Percentiles rank a stretch among this genome's conserved stretches.
These are phyloP conservation scores for Colletotrichum simmondsii DNA, from an alignment of 2,329 filamentous ascomycete genomes.

Conservation along the genomic window DNA sequence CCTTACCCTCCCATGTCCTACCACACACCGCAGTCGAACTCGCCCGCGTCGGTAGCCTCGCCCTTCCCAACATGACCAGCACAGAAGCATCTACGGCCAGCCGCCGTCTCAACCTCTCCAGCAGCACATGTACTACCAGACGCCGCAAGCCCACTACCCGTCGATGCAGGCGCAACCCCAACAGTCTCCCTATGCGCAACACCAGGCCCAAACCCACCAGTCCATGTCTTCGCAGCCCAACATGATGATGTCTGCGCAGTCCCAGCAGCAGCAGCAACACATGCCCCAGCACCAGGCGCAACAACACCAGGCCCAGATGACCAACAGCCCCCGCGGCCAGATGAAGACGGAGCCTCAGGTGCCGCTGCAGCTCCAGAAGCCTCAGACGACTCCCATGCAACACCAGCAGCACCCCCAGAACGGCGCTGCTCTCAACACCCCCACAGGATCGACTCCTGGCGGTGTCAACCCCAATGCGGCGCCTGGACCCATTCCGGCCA, in stretches of 20 bases:
- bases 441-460: constrained; percentile 53
- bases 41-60: constrained; percentile 91
- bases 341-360: constrained; percentile 73
- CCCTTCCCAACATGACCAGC: constrained; percentile 89
- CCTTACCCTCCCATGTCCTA: constrained; percentile 90
- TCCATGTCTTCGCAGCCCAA: constrained; percentile 72
- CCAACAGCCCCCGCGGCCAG: constrained; percentile 66
- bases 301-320: constrained; percentile 65
- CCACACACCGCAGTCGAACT: constrained; percentile 94
- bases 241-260: constrained; percentile 74
- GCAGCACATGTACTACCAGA: constrained; percentile 81
- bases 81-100: constrained; percentile 87
- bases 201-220: constrained; percentile 62
- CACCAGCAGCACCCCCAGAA: constrained; percentile 52
- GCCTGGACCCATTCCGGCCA: constrained; percentile 95
- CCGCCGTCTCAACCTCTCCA: constrained; percentile 82
- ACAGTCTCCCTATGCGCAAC: constrained; percentile 71
- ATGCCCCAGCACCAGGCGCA: constrained; percentile 60
- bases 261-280: constrained; percentile 48
- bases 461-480: constrained; percentile 89
- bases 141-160: constrained; percentile 70
- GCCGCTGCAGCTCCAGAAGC: constrained; percentile 70
- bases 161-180: constrained; percentile 73
- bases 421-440: constrained; percentile 55
- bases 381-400: constrained; percentile 54